These are phyloP conservation scores for Odonthalia washingtoniensis DNA, from an alignment of 31 red algal genomes.

Conservation along the genomic window DNA sequence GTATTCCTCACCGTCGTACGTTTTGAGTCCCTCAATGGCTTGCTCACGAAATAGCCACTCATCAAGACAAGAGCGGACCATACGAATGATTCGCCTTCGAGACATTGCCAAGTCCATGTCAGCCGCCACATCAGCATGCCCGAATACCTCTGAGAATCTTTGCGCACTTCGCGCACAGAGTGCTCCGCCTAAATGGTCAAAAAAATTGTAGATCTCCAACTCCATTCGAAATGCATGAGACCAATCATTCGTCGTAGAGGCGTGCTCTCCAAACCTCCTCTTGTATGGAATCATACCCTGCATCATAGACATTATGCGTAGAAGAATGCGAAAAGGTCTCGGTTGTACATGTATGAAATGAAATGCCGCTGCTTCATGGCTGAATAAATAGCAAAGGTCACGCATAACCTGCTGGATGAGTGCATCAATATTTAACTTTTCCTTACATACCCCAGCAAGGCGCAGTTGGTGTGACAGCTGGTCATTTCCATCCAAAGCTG, in stretches of 20 bases:
- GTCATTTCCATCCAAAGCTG: constrained; percentile 27
- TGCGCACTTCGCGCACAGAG: constrained; percentile 50
- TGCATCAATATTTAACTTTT: constrained; percentile 26
- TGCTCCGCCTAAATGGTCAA: constrained; percentile 62
- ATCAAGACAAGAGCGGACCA: constrained; percentile 71
- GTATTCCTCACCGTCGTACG: constrained; percentile 47
- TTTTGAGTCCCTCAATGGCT: constrained; percentile 51
- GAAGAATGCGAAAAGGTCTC: constrained; percentile 66
- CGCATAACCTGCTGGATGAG: constrained; percentile 62
- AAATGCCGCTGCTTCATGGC: constrained; percentile 76
- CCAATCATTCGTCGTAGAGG: constrained; percentile 62
- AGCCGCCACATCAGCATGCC: neutral
- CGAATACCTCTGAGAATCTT: neutral
- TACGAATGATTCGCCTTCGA: constrained; percentile 43
- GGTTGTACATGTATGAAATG: constrained; percentile 67
- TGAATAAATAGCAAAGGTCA: constrained; percentile 84
- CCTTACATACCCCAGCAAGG: constrained; percentile 31
- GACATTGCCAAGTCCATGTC: constrained; percentile 39
- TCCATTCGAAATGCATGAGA: constrained; percentile 59
- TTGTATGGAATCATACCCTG: constrained; percentile 76
- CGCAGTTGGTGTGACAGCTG: constrained; percentile 64
- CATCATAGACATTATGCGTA: constrained; percentile 66
- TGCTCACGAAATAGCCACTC: constrained; percentile 79
- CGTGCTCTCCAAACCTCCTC: constrained; percentile 68
- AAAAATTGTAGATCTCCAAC: constrained; percentile 69